Conservation (phyloP, 257 asterid species). For the Sherardia arvensis region DNA sequence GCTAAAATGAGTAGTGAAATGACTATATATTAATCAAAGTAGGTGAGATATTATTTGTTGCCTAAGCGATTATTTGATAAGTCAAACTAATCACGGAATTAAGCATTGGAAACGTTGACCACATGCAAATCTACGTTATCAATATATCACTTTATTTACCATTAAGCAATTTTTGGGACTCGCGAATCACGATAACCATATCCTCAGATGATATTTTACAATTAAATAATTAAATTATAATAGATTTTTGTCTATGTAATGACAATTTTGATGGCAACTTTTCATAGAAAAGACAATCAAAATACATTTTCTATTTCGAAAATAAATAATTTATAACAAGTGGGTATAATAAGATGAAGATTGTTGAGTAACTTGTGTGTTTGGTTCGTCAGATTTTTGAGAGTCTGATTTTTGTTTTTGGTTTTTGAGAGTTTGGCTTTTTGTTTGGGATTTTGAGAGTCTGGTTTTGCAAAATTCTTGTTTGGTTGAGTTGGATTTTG, state of each 20-base stretch:
- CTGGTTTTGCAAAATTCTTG: too few species aligned
- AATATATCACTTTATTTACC: not conserved
- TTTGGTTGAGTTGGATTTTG: too few species aligned
- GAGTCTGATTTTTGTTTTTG: too few species aligned
- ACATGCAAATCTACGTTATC: not conserved
- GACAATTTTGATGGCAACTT: not conserved
- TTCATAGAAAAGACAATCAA: not conserved
- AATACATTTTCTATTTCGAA: too few species aligned
- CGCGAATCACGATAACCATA: not conserved
- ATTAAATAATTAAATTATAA: too few species aligned
- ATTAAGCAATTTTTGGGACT: not conserved
- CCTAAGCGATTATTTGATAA: not conserved
- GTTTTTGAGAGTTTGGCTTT: too few species aligned
- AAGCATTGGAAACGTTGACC: not conserved
- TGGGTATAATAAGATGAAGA: not conserved
- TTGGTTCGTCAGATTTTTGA: too few species aligned
- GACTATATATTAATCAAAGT: not conserved
- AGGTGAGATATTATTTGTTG: not conserved
- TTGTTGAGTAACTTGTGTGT: conserved; percentile 4
- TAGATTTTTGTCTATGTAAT: not conserved
- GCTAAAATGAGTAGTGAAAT: not conserved
- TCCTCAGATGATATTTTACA: not conserved
- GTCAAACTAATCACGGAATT: not conserved
- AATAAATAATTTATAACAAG: not conserved
- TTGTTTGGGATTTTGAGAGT: too few species aligned